phyloP scores from a whole-genome alignment of 2,329 filamentous ascomycete genomes.

The Penicillium fuscoglaucum region DNA sequence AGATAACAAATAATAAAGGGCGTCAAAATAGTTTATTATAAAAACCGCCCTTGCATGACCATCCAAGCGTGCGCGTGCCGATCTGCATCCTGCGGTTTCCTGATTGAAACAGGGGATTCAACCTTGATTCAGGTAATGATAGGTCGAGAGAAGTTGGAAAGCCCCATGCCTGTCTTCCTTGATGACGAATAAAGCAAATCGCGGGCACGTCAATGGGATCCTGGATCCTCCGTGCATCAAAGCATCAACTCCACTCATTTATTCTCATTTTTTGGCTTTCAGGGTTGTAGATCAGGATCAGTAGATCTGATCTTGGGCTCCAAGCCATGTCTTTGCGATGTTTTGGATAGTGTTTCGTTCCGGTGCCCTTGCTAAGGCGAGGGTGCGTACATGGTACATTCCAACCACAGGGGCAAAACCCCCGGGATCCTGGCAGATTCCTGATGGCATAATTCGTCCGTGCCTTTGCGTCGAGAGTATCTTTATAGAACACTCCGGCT shows the following conservation, averaged over 20 bases:
- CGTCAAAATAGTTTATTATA: slow-evolving; percentile 8
- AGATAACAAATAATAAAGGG: slow-evolving; percentile 1
- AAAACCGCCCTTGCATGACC: slow-evolving; percentile 21
- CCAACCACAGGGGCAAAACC: slow-evolving; percentile 16
- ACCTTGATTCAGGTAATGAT: slow-evolving; percentile 10
- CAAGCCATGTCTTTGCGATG: background rate
- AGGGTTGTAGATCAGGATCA: slow-evolving; percentile 6
- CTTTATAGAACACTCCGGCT: slow-evolving; percentile 4
- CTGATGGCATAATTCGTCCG: background rate
- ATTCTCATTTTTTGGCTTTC: background rate
- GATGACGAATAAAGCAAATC: slow-evolving; percentile 12
- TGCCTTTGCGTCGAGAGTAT: background rate
- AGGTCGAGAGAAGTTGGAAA: background rate
- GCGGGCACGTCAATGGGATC: background rate
- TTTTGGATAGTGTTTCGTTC: background rate
- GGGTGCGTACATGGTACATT: slow-evolving; percentile 20
- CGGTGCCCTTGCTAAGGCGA: slow-evolving; percentile 24
- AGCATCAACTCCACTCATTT: background rate
- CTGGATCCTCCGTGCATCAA: slow-evolving; percentile 5
- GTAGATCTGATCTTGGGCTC: background rate
- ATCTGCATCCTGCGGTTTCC: slow-evolving; percentile 8
- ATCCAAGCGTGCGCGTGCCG: slow-evolving; percentile 13
- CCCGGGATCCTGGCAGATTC: slow-evolving; percentile 13
- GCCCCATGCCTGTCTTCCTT: slow-evolving; percentile 13
- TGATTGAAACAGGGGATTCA: slow-evolving; percentile 8